These are phyloP conservation scores for Penicillium polonicum DNA, from an alignment of 2,329 filamentous ascomycete genomes.

Conservation along the genomic window DNA sequence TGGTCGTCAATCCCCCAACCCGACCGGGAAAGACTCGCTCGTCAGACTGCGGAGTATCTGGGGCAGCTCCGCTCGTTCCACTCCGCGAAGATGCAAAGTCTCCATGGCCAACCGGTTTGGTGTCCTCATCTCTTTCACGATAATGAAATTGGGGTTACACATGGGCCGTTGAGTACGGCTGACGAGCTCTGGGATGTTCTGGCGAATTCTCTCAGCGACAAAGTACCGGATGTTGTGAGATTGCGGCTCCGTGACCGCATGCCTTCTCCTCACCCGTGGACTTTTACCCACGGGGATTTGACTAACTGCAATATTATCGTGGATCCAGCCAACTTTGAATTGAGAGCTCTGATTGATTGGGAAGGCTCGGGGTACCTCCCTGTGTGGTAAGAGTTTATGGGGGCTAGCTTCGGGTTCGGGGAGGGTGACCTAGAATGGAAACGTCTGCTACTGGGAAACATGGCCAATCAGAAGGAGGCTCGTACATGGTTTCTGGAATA, in stretches of 20 bases:
- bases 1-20: conserved; percentile 5
- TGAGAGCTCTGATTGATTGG: conserved; percentile 46
- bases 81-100: conserved; percentile 15
- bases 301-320: conserved; percentile 43
- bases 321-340: conserved; percentile 26
- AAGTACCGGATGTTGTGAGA: conserved; percentile 10
- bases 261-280: conserved; percentile 27
- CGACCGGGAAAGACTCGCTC: not conserved
- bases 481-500: conserved; percentile 5
- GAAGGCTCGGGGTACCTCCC: conserved; percentile 39
- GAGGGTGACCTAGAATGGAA: conserved; percentile 16
- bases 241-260: conserved; percentile 16
- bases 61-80: conserved; percentile 13
- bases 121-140: conserved; percentile 13
- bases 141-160: not conserved
- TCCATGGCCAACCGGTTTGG: conserved; percentile 13
- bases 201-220: not conserved
- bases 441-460: conserved; percentile 11
- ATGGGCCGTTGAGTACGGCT: conserved; percentile 14
- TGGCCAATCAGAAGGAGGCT: conserved; percentile 12
- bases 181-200: conserved; percentile 15
- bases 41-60: conserved; percentile 1
- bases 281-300: conserved; percentile 45
- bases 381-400: conserved; percentile 39
- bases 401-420: conserved; percentile 1